Conservation (phyloP, 2,329 filamentous ascomycete species). For the Paradendryphiella salina region DNA sequence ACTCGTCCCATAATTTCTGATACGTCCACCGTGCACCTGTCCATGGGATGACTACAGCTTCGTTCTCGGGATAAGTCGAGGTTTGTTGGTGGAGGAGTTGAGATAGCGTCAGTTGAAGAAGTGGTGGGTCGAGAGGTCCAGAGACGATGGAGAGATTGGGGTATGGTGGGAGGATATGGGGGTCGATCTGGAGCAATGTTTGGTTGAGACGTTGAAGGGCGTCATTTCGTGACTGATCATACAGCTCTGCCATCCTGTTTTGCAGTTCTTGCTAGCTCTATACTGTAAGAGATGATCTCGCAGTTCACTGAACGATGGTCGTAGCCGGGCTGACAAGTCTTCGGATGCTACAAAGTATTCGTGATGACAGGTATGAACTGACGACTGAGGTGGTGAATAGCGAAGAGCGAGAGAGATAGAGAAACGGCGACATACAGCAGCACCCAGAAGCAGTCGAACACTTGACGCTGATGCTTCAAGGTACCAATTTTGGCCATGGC, state of each 20-base stretch:
- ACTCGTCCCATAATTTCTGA: constrained; percentile 46
- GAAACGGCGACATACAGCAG: constrained; percentile 26
- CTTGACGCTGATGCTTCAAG: constrained; percentile 11
- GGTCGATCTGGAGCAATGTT: constrained; percentile 46
- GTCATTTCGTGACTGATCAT: constrained; percentile 34
- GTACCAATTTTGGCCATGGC: constrained; percentile 18
- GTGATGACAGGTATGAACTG: constrained; percentile 18
- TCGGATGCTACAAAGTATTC: background rate
- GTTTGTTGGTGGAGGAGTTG: constrained; percentile 74
- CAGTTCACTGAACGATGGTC: background rate
- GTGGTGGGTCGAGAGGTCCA: constrained; percentile 68
- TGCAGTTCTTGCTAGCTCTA: background rate
- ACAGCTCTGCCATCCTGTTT: constrained; percentile 30
- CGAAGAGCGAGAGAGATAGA: constrained; percentile 15
- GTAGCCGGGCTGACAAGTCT: background rate
- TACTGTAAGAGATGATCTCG: background rate
- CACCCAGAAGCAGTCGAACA: constrained; percentile 25
- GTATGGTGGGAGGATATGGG: constrained; percentile 44
- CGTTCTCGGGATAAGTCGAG: constrained; percentile 64
- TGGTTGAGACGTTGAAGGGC: constrained; percentile 44
- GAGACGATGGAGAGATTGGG: constrained; percentile 63
- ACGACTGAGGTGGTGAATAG: constrained; percentile 18
- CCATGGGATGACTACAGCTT: constrained; percentile 75
- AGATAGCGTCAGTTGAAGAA: constrained; percentile 72
- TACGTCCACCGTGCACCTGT: constrained; percentile 74